Evolutionary conservation across 768 basidiomycete species (phyloP).

Genomic region (Hemileccinum rubropunctum): DNA sequence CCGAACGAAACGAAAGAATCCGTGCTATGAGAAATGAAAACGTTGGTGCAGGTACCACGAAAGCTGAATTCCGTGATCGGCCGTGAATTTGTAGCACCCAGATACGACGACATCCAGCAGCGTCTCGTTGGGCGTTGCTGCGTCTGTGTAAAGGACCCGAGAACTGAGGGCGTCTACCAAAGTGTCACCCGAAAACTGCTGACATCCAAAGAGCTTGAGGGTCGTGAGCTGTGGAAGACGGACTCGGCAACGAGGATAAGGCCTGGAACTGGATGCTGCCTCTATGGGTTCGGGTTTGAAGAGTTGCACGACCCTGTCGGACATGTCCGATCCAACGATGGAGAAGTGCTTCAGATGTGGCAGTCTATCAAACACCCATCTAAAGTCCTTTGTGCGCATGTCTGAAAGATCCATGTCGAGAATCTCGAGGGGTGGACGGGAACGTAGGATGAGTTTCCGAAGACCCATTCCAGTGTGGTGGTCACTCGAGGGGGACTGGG

Average conservation of each 20-base stretch:
- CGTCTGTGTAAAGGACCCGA: slow-evolving; percentile 44
- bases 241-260: slow-evolving; percentile 30
- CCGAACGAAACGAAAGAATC: background rate
- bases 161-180: slow-evolving; percentile 50
- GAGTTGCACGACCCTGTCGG: slow-evolving; percentile 62
- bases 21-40: slow-evolving; percentile 24
- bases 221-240: slow-evolving; percentile 54
- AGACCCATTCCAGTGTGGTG: slow-evolving; percentile 80
- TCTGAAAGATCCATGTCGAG: slow-evolving; percentile 82
- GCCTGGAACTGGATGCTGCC: slow-evolving; percentile 3
- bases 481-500: slow-evolving; percentile 75
- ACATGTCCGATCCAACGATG: slow-evolving; percentile 82
- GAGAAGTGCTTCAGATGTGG: slow-evolving; percentile 56
- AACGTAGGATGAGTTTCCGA: slow-evolving; percentile 58
- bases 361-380: slow-evolving; percentile 60
- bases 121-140: slow-evolving; percentile 26
- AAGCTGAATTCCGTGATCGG: slow-evolving; percentile 20
- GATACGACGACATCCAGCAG: slow-evolving; percentile 24
- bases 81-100: slow-evolving; percentile 21
- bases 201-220: slow-evolving; percentile 60
- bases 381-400: slow-evolving; percentile 81
- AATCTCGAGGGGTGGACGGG: slow-evolving; percentile 57
- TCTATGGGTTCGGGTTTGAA: slow-evolving; percentile 42
- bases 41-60: slow-evolving; percentile 26
- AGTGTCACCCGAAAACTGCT: slow-evolving; percentile 56